Base-by-base conservation (phyloP, 441 rosid genomes). In the Isatis lusitanica region DNA sequence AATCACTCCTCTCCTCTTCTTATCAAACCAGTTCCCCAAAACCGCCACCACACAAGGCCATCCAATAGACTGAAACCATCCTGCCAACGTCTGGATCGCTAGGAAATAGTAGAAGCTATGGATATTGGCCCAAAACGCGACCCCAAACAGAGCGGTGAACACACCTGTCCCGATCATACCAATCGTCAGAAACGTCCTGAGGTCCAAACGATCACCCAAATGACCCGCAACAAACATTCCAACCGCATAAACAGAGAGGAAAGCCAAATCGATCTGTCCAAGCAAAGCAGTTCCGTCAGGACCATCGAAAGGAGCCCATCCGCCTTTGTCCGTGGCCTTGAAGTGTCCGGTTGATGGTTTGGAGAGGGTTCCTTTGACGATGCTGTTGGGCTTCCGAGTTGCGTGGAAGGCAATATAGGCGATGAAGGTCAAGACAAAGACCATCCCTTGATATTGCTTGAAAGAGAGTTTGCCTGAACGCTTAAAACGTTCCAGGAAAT, bases 41-140 rank as follows among this genome's bases (percentile, higher is more conserved):
- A 90, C 95, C 12, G 98, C 97, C 40, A 93, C 98, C 62, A 93
- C 97, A 0, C 93, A 93, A 67, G 98, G 98, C 98, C 98, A 93
- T 17, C 98, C 97, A 2, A 91, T 93, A 44, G 98, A 90, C 73
- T 93, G 97, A 78, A 89, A 88, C 80, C 90, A 77, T 31, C 95
- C 97, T 0, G 93, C 93, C 42, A 86, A 35, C 84, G 87, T 86
- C 62, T 93, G 98, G 11, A 79, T 62, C 1, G 79, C 69, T 17
- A 93, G 68, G 66, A 73, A 93, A 50, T 83, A 90, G 76, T 83
- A 86, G 51, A 85, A 86, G 53, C 30, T 83, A 65, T 93, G 98
- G 42, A 93, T 51, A 63, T 83, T 82, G 26, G 85, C 87, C 97
- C 97, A 93, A 21, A 84, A 93, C 6, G 88, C 98, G 10, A 82